Conservation (phyloP, 192 early-diverging fungal species). For the Dispira parvispora region DNA sequence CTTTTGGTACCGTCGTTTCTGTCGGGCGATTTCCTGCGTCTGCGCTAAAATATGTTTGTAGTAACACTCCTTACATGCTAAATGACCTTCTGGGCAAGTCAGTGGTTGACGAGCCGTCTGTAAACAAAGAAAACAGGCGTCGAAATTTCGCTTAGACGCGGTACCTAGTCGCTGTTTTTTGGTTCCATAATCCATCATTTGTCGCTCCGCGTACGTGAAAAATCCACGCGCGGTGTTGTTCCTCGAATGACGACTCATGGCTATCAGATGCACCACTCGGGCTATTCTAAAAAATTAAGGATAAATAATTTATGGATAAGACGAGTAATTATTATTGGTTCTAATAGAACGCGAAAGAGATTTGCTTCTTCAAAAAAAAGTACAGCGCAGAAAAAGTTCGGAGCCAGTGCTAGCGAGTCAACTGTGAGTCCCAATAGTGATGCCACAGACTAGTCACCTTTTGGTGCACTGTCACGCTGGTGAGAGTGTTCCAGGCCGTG, state of each 20-base stretch:
- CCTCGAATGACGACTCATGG: slow-evolving; percentile 78
- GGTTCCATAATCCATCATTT: slow-evolving; percentile 79
- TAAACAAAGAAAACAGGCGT: slow-evolving; percentile 80
- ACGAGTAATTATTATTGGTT: too few relatives aligned
- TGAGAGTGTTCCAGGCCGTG: too few relatives aligned
- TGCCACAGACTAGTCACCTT: too few relatives aligned
- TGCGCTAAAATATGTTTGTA: slow-evolving; percentile 70
- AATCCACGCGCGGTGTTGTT: slow-evolving; percentile 82
- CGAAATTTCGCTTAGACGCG: slow-evolving; percentile 66
- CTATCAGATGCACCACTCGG: neutral
- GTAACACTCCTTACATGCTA: slow-evolving; percentile 82
- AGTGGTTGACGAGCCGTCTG: slow-evolving; percentile 55
- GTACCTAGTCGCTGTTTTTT: slow-evolving; percentile 71
- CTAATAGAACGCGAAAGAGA: too few relatives aligned
- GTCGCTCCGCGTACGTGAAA: slow-evolving; percentile 81
- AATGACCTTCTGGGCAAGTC: slow-evolving; percentile 55
- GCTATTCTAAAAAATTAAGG: neutral
- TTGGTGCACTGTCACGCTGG: too few relatives aligned
- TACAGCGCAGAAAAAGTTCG: too few relatives aligned
- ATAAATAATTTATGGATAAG: too few relatives aligned
- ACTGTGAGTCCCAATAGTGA: too few relatives aligned
- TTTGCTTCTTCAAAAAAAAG: too few relatives aligned
- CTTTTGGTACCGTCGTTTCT: neutral
- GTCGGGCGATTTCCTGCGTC: slow-evolving; percentile 47
- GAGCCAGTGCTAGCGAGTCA: too few relatives aligned